Base-by-base conservation (phyloP, 176 grass and related monocot species). In the Aegilops speltoides region DNA sequence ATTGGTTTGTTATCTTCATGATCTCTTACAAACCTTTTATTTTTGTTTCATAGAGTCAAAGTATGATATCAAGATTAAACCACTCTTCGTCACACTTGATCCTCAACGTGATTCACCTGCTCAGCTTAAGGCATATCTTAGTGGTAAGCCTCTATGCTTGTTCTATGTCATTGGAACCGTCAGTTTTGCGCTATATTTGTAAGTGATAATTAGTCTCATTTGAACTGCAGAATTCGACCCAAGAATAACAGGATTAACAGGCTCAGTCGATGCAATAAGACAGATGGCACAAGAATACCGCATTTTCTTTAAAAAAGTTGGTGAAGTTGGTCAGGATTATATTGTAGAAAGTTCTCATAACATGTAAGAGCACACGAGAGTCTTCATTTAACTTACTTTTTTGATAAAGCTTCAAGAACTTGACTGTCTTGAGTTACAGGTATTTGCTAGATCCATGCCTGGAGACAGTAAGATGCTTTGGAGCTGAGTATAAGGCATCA, bases 201-300 rank as follows among this genome's bases (percentile, higher is more conserved):
- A 76, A 59, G 36, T 88, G 66, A 86, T 82, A 37, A 77, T 16
- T 82, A 82, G 28, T 29, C 48, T 84, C 28, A 38, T 85, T 83
- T 71, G 76, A 59, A 85, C 48, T 87, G 67, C 88, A 99, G 97
- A 99, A 79, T 96, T 94, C 81, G 90, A 93, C 78, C 83, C 89
- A 46, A 99, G 94, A 94, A 96, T 99, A 90, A 69, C 91, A 83
- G 97, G 94, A 83, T 77, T 99, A 43, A 94, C 97, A 16, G 94
- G 94, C 41, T 73, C 93, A 32, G 61, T 91, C 64, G 76, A 64
- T 73, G 78, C 92, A 86, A 85, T 98, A 88, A 96, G 97, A 93
- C 90, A 98, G 86, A 87, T 92, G 16, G 92, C 97, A 64, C 97
- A 99, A 84, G 94, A 99, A 80, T 99, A 96, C 78, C 91, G 94